Percentiles rank a stretch among this genome's conserved stretches.
phyloP scores from a whole-genome alignment of 345 rosid species.

The Rhodomyrtus tomentosa region DNA sequence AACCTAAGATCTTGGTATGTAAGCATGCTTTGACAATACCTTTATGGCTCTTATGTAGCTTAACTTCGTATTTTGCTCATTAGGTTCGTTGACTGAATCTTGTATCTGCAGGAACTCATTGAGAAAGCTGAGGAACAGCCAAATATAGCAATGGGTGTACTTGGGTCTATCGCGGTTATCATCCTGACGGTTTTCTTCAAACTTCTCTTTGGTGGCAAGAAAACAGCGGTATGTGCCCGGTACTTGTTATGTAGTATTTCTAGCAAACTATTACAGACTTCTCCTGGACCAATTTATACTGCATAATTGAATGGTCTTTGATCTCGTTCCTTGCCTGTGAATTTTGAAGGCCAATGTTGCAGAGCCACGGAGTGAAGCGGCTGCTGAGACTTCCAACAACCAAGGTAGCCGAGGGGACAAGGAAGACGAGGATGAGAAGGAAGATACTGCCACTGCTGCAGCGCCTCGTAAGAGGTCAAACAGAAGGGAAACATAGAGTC shows the following conservation, averaged over 20 bases:
- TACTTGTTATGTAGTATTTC: neutral
- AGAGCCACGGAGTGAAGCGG: neutral
- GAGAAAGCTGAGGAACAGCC: slow-evolving; percentile 47
- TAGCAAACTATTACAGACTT: neutral
- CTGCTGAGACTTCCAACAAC: slow-evolving; percentile 1
- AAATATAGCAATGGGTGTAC: slow-evolving; percentile 24
- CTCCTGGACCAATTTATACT: neutral
- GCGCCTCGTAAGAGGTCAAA: slow-evolving; percentile 4
- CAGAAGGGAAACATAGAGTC: slow-evolving; percentile 7
- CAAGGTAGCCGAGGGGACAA: slow-evolving; percentile 3
- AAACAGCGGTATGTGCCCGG: neutral
- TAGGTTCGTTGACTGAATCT: neutral
- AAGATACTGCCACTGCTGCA: neutral
- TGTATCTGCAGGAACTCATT: slow-evolving; percentile 21
- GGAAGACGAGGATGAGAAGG: slow-evolving; percentile 5
- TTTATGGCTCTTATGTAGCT: neutral
- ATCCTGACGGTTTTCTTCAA: slow-evolving; percentile 14
- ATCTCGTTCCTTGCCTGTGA: neutral
- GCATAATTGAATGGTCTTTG: neutral
- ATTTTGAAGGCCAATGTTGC: slow-evolving; percentile 5
- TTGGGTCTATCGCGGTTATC: slow-evolving; percentile 20
- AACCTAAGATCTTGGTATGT: slow-evolving; percentile 13
- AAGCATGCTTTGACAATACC: neutral
- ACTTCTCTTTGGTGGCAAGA: slow-evolving; percentile 28
- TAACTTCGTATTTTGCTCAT: neutral